phyloP scores from a whole-genome alignment of 1,139 yeast genomes.

The Debaryomyces robertsiae region DNA sequence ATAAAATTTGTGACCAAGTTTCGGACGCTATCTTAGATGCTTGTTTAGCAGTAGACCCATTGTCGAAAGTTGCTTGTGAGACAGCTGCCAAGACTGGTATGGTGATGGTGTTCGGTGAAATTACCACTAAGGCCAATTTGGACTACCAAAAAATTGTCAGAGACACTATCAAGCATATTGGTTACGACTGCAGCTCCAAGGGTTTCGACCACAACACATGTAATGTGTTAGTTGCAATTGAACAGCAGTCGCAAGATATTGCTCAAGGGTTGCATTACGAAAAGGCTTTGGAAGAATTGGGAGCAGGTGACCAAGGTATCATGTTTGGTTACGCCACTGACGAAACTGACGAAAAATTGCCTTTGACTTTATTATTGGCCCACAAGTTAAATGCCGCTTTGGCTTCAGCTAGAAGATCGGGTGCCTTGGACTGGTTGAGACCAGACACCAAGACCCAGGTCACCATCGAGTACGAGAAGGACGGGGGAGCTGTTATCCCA shows the following conservation, averaged over 20 bases:
- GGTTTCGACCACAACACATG: slow-evolving; percentile 99
- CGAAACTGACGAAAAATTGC: slow-evolving; percentile 96
- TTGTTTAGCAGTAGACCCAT: slow-evolving; percentile 92
- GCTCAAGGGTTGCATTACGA: slow-evolving; percentile 99
- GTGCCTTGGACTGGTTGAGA: slow-evolving; percentile 93
- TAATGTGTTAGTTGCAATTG: slow-evolving; percentile 97
- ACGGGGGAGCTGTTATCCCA: slow-evolving; percentile 94
- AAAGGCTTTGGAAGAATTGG: slow-evolving; percentile 94
- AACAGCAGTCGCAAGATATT: slow-evolving; percentile 98
- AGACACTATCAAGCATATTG: slow-evolving; percentile 98
- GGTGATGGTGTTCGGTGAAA: slow-evolving; percentile 99
- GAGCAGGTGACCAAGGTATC: slow-evolving; percentile 99
- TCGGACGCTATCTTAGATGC: slow-evolving; percentile 98
- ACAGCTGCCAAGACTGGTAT: slow-evolving; percentile 98
- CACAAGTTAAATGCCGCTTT: slow-evolving; percentile 96
- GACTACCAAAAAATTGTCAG: slow-evolving; percentile 97
- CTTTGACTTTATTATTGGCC: slow-evolving; percentile 90
- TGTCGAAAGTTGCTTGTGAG: slow-evolving; percentile 98
- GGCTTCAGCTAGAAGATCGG: slow-evolving; percentile 97
- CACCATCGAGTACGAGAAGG: slow-evolving; percentile 92
- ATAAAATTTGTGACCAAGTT: slow-evolving; percentile 99
- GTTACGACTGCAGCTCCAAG: slow-evolving; percentile 93
- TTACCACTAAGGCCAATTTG: slow-evolving; percentile 92
- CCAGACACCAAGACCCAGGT: slow-evolving; percentile 99
- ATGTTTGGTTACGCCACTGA: slow-evolving; percentile 99